A percentile compares a stretch with the other conserved stretches of the same genome.
phyloP scores from a whole-genome alignment of 2,329 filamentous ascomycete genomes.

The Fusarium sp. region DNA sequence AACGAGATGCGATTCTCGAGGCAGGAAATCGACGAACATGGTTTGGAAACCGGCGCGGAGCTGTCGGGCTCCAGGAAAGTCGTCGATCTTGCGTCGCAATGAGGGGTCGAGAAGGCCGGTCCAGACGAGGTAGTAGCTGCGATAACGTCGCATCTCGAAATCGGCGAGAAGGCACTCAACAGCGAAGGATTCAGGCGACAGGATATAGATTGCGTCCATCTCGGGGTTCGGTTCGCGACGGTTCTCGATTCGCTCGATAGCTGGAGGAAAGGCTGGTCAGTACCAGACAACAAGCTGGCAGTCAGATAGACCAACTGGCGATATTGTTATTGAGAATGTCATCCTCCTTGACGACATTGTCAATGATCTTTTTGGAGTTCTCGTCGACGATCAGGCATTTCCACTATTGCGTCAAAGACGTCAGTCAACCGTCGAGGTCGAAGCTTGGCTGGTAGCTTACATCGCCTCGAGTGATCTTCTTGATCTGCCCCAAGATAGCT shows the following conservation, averaged over 20 bases:
- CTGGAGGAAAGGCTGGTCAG: conserved; percentile 55
- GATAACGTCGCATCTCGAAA: conserved; percentile 84
- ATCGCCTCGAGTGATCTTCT: conserved; percentile 80
- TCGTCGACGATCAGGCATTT: conserved; percentile 94
- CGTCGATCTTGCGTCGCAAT: conserved; percentile 77
- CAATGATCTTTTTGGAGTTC: conserved; percentile 81
- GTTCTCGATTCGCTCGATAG: conserved; percentile 94
- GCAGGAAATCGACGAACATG: conserved; percentile 87
- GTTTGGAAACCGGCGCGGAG: conserved; percentile 83
- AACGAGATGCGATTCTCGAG: conserved; percentile 88
- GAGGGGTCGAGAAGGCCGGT: conserved; percentile 75
- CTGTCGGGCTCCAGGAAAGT: conserved; percentile 71
- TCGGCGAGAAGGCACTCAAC: conserved; percentile 95
- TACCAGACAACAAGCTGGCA: conserved; percentile 6
- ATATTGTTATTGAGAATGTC: conserved; percentile 97
- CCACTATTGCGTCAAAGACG: conserved; percentile 68
- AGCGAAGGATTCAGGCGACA: conserved; percentile 85
- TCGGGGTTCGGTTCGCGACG: conserved; percentile 81
- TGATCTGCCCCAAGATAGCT: conserved; percentile 63
- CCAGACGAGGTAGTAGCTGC: conserved; percentile 84
- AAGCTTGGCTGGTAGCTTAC: conserved; percentile 57
- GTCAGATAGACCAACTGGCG: conserved; percentile 71
- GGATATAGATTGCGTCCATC: conserved; percentile 94
- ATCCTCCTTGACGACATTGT: conserved; percentile 93
- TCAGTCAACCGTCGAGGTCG: conserved; percentile 22